Evolutionary conservation across 2,329 filamentous ascomycete species (phyloP).

Genomic region (Fusarium pseudoanthophilum): DNA sequence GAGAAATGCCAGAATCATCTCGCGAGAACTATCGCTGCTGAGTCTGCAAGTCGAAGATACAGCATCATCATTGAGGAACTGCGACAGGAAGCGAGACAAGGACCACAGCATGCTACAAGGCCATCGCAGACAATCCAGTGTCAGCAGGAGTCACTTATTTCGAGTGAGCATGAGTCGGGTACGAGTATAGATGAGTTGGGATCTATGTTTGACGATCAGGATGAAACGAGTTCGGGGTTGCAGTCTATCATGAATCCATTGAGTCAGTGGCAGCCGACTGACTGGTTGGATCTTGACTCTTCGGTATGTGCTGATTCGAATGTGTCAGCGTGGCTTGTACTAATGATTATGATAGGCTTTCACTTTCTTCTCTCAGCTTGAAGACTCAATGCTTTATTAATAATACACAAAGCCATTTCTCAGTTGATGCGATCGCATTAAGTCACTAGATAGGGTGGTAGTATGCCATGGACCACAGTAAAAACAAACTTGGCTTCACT

Average conservation of each 20-base stretch:
- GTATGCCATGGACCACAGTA: too few species aligned
- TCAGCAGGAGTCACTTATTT: neutral
- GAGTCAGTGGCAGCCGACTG: slow-evolving; percentile 22
- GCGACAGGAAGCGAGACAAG: slow-evolving; percentile 5
- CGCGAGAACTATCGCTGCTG: slow-evolving; percentile 5
- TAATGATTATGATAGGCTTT: neutral
- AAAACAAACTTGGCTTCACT: too few species aligned
- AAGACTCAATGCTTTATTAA: slow-evolving; percentile 8
- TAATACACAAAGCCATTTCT: neutral
- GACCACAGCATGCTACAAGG: slow-evolving; percentile 7
- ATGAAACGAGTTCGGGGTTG: neutral
- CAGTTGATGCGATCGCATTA: rapidly evolving
- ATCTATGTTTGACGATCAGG: neutral
- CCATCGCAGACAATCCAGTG: neutral
- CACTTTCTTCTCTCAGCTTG: slow-evolving; percentile 15
- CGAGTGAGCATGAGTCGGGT: slow-evolving; percentile 2
- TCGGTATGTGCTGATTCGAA: neutral
- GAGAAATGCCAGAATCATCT: slow-evolving; percentile 31
- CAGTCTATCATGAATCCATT: slow-evolving; percentile 6
- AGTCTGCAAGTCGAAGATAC: slow-evolving; percentile 21
- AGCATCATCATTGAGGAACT: slow-evolving; percentile 30
- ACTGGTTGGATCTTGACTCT: slow-evolving; percentile 26
- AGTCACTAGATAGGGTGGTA: too few species aligned
- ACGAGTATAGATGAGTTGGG: slow-evolving; percentile 10
- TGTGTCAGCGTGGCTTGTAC: rapidly evolving